Evolutionary conservation across 495 filamentous ascomycete species (phyloP).

Genomic region (Amorphotheca resinae): DNA sequence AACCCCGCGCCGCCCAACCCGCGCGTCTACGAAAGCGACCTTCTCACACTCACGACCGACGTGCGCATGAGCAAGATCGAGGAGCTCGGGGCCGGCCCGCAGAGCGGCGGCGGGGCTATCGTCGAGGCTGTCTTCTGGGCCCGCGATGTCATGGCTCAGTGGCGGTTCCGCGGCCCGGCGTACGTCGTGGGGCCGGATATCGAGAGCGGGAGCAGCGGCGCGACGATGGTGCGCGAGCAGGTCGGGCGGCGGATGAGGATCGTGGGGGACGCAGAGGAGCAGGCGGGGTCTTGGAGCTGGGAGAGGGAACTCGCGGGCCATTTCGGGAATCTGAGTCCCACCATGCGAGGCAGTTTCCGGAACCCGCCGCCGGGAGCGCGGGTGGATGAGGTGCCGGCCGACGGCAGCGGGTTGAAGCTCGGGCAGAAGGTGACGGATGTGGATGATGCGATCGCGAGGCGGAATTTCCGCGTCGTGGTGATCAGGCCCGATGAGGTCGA

Average conservation of each 20-base stretch:
- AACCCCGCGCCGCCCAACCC: constrained; percentile 45
- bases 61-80: constrained; percentile 68
- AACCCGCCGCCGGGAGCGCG: constrained; percentile 63
- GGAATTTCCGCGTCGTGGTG: not conserved
- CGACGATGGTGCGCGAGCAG: constrained; percentile 35
- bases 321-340: constrained; percentile 75
- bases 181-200: constrained; percentile 50
- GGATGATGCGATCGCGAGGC: constrained; percentile 15
- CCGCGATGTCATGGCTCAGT: constrained; percentile 58
- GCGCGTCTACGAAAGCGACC: constrained; percentile 54
- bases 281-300: constrained; percentile 46
- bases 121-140: constrained; percentile 84
- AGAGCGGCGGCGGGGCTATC: constrained; percentile 47
- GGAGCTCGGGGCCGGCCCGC: constrained; percentile 45
- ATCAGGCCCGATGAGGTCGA: constrained; percentile 61
- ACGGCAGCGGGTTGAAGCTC: constrained; percentile 36
- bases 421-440: constrained; percentile 60
- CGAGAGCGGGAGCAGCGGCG: constrained; percentile 32
- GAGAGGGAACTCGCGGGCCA: constrained; percentile 64
- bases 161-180: constrained; percentile 69
- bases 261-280: constrained; percentile 16
- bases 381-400: constrained; percentile 28
- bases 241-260: constrained; percentile 27
- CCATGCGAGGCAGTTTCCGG: constrained; percentile 65
- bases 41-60: constrained; percentile 78